Evolutionary conservation across 2,329 filamentous ascomycete genomes (phyloP), one percentile per base, ranked within the genome.

Genomic region (Colletotrichum gloeosporioides): DNA sequence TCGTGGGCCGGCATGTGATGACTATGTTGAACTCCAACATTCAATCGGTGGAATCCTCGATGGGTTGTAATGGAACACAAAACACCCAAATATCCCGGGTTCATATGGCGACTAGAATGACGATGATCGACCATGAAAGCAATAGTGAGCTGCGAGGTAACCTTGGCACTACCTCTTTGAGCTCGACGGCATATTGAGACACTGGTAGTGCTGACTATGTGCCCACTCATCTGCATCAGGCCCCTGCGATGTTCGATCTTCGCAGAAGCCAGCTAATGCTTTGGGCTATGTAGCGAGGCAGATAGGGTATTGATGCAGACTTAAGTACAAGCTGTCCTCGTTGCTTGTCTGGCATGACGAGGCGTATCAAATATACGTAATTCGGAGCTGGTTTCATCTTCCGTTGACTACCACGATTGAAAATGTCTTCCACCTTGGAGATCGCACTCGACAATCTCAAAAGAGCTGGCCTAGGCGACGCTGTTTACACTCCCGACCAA

Each of bases 41-140:
- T 22, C 0, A 49, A 22, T 22, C 0, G 0, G 44, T 49, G n/a
- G 4, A n/a, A n/a, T n/a, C n/a, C n/a, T n/a, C 44, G 4, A 49
- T 2, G 10, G 10, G 1, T 49, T 22, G 44, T 0, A 22, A 22
- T n/a, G n/a, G 4, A 6, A 44, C 36, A 18, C 6, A 18, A 1
- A n/a, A 49, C 1, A 49, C 9, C 0, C 22, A 1, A 25, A 57
- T 27, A 1, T 29, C 1, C 22, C 4, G 15, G 3, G 13, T 10
- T 57, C 10, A 2, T 0, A 9, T 10, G 15, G 22, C n/a, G 0
- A 6, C 55, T 15, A 6, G 15, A 10, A 2, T 27, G 55, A 29
- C 25, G 55, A 25, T 29, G n/a, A 59, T 59, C 15, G 8, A 18
- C 8, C 25, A 29, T 5, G 55, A 4, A 59, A 59, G 55, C 55